Conservation (phyloP, 1,139 yeast species). For the Suhomyces chickasaworum region DNA sequence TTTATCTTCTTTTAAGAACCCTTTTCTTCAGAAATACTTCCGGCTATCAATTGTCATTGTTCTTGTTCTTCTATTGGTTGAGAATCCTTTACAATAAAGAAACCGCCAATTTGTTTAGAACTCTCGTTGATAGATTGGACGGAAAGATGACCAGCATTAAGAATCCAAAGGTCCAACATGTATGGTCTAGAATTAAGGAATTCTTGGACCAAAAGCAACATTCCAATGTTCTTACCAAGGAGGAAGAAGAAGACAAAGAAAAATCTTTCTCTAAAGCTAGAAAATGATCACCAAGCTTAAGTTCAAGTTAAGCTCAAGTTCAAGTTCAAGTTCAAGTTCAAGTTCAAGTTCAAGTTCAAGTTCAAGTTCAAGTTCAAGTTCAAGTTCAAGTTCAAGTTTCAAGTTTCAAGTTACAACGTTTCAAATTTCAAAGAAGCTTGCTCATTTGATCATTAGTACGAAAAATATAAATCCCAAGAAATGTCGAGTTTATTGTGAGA, state of each 20-base stretch:
- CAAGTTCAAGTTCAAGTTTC: no score
- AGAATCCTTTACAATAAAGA: slow-evolving; percentile 58
- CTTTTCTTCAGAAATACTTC: slow-evolving; percentile 63
- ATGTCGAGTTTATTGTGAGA: no score
- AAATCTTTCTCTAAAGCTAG: no score
- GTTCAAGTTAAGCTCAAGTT: no score
- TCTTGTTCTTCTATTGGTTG: slow-evolving; percentile 66
- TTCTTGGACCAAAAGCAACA: slow-evolving; percentile 39
- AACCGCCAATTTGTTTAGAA: slow-evolving; percentile 46
- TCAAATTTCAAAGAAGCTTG: no score
- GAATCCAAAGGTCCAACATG: slow-evolving; percentile 47
- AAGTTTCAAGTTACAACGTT: no score
- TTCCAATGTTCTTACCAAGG: neutral
- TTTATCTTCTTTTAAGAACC: slow-evolving; percentile 59
- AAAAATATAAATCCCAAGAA: no score
- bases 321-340: no score
- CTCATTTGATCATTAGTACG: no score
- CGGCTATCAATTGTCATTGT: slow-evolving; percentile 64
- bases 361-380: no score
- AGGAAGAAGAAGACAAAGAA: no score
- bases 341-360: no score
- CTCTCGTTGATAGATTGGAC: slow-evolving; percentile 46
- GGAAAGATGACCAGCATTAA: slow-evolving; percentile 41
- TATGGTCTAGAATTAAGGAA: slow-evolving; percentile 45
- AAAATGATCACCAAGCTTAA: neutral